Conservation (phyloP, 1,284 basidiomycete genomes). For the Ganoderma resinaceum region DNA sequence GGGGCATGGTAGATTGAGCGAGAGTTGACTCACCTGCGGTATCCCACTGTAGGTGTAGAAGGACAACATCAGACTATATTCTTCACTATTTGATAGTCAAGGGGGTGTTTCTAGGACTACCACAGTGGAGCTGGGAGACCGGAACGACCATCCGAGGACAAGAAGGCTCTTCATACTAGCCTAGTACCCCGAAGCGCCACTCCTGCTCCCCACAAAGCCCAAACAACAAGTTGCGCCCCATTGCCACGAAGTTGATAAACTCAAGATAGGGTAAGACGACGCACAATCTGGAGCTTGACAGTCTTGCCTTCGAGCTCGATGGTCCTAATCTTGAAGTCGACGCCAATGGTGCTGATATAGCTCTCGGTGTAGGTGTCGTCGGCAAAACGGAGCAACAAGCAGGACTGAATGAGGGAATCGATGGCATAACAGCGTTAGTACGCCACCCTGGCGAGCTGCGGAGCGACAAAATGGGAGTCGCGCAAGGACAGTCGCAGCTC, state of each 20-base stretch:
- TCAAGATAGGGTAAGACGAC: conserved; percentile 44
- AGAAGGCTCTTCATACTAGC: background rate
- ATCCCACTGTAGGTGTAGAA: conserved; percentile 76
- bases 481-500: conserved; percentile 35
- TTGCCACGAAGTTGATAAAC: background rate
- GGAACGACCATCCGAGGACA: background rate
- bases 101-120: background rate
- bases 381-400: conserved; percentile 97
- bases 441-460: conserved; percentile 10
- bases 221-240: background rate
- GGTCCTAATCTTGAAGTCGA: conserved; percentile 99
- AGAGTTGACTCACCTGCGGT: conserved; percentile 74
- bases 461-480: conserved; percentile 14
- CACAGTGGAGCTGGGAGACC: background rate
- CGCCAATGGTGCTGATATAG: conserved; percentile 98
- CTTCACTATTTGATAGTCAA: background rate
- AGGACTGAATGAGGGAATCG: conserved; percentile 68
- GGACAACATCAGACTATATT: background rate
- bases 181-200: conserved; percentile 1
- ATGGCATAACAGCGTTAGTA: conserved; percentile 10
- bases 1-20: conserved; percentile 5
- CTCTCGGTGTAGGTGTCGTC: conserved; percentile 99
- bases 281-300: conserved; percentile 98
- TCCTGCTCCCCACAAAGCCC: background rate
- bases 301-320: conserved; percentile 99